A percentile compares a stretch with the other conserved stretches of the same genome.
Conservation (phyloP, 768 basidiomycete genomes). For the Amanita inopinata region DNA sequence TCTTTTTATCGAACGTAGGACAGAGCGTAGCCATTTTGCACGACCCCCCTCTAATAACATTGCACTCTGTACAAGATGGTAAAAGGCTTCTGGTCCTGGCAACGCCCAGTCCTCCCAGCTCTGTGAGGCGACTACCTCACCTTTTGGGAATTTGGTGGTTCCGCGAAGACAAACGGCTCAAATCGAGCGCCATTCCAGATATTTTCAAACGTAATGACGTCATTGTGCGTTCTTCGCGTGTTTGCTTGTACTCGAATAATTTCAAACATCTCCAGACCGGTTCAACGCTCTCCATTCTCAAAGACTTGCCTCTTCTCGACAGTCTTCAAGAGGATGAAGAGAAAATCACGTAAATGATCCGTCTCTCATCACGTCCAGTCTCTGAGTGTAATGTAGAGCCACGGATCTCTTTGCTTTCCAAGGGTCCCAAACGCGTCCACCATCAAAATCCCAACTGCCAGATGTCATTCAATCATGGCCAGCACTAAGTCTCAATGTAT, state of each 20-base stretch:
- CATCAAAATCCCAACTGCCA: constrained; percentile 39
- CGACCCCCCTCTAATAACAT: constrained; percentile 53
- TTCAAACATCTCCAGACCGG: constrained; percentile 50
- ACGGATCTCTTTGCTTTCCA: constrained; percentile 79
- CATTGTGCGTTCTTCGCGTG: constrained; percentile 36
- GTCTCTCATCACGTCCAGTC: constrained; percentile 8
- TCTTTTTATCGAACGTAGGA: constrained; percentile 26
- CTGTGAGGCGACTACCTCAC: constrained; percentile 13
- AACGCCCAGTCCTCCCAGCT: constrained; percentile 18
- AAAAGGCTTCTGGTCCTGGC: constrained; percentile 39
- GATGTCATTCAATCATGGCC: constrained; percentile 62
- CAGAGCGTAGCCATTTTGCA: constrained; percentile 66
- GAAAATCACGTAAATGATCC: constrained; percentile 46
- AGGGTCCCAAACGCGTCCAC: constrained; percentile 45
- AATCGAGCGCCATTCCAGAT: constrained; percentile 49
- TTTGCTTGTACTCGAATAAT: constrained; percentile 2
- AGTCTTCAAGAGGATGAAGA: constrained; percentile 57
- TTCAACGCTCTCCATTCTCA: constrained; percentile 63
- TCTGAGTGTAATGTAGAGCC: constrained; percentile 35
- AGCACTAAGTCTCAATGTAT: constrained; percentile 41
- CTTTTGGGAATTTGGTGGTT: constrained; percentile 72
- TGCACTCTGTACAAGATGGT: constrained; percentile 78
- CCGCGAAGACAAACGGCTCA: constrained; percentile 31
- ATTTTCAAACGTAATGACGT: constrained; percentile 61
- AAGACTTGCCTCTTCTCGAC: constrained; percentile 63